Evolutionary conservation across 768 basidiomycete genomes (phyloP), one percentile per base, ranked within the genome.

Genomic region (Gyrodon lividus): DNA sequence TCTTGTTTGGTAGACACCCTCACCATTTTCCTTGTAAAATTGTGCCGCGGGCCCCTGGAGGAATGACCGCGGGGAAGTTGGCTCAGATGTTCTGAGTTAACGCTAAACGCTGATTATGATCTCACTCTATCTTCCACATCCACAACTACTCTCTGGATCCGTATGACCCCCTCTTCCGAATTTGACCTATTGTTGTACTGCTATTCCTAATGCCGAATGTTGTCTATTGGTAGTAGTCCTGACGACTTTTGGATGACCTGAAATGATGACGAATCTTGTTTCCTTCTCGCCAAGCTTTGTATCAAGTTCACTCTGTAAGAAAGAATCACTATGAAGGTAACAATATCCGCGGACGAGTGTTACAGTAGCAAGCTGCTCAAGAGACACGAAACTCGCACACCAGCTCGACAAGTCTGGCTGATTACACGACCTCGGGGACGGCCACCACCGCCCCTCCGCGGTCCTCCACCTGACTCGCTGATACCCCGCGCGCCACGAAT

Each of bases 11-110:
- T 35, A 69, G 66, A 17, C 65, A 61, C 24, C 68, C 66, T 1
- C 52, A 33, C 1, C 41, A 52, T 6, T 69, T 69, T 26, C 57
- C 66, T 22, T 67, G 67, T 24, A 43, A 41, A 19, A 51, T 68
- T 37, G 51, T 57, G 13, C 68, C 66, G 0, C 68, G 67, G n/a
- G 30, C 49, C 17, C 28, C 54, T 6, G 51, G 46, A 38, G 54
- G 57, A 31, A n/a, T 62, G 31, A 51, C 50, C 7, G 33, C 48
- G 6, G 56, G 57, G 14, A 64, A 58, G 41, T 46, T 62, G 43
- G 39, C 50, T 28, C 54, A 58, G 35, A 50, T 62, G 43, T 58
- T 47, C 9, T 69, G 51, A 64, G 12, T 20, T 23, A 31, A 31
- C 12, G 31, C 35, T 17, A 9, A 16, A 16, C 4, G 23, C 10